Percentiles rank a stretch among this genome's conserved stretches.
Conservation (phyloP, 805 yeast species). For the Candida fluviatilis region DNA sequence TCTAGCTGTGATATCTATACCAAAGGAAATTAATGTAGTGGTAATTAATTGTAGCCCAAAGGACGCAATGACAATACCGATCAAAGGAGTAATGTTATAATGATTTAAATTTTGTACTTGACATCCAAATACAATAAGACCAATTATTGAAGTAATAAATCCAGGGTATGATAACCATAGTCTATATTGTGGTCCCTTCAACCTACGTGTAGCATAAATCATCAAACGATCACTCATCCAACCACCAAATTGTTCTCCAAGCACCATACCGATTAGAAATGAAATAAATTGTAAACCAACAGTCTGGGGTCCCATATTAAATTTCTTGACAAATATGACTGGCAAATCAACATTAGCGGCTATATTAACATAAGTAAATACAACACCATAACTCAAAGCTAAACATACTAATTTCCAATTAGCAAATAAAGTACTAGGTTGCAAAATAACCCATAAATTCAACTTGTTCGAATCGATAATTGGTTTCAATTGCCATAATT, state of each 20-base stretch:
- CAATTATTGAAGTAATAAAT: conserved; percentile 14
- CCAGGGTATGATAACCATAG: conserved; percentile 20
- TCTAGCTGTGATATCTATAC: conserved; percentile 14
- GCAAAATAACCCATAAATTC: conserved; percentile 4
- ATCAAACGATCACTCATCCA: conserved; percentile 20
- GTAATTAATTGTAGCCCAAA: conserved; percentile 21
- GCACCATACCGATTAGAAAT: conserved; percentile 17
- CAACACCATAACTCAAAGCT: conserved; percentile 15
- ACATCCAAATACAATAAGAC: conserved; percentile 18
- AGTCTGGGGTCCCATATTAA: conserved; percentile 17
- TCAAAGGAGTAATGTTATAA: conserved; percentile 13
- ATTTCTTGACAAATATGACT: conserved; percentile 14
- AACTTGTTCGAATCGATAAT: conserved; percentile 6
- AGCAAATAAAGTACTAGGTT: conserved; percentile 8
- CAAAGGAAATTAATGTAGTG: conserved; percentile 18
- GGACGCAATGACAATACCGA: conserved; percentile 19
- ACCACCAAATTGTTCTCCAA: conserved; percentile 22
- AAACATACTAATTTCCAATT: conserved; percentile 11
- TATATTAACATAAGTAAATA: conserved; percentile 19
- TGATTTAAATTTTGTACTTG: conserved; percentile 9
- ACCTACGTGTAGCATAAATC: conserved; percentile 5
- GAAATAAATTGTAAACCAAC: conserved; percentile 20
- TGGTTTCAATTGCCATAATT: conserved; percentile 3
- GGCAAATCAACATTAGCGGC: conserved; percentile 21
- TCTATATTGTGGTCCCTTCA: conserved; percentile 10